These are phyloP conservation scores for Backusella australiensis DNA, from an alignment of 192 early-diverging fungal genomes.

Conservation along the genomic window DNA sequence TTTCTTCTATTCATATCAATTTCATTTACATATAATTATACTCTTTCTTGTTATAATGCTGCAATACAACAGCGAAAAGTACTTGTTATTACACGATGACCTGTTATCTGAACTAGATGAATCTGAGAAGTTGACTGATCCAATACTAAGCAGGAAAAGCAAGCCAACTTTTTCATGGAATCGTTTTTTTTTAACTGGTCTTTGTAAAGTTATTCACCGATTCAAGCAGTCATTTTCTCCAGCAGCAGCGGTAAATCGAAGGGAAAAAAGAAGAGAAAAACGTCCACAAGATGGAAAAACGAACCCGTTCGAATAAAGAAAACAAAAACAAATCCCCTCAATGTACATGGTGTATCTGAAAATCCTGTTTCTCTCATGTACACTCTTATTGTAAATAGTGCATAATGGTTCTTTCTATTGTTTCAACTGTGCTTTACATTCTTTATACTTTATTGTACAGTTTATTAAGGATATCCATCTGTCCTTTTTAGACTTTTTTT, in stretches of 20 bases:
- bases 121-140: neutral
- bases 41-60: neutral
- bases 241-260: neutral
- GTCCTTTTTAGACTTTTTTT: neutral
- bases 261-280: slow-evolving; percentile 6
- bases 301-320: neutral
- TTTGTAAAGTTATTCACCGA: neutral
- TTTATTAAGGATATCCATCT: neutral
- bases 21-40: neutral
- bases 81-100: neutral
- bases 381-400: neutral
- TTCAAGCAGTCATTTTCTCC: neutral
- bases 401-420: neutral
- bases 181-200: neutral
- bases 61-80: neutral
- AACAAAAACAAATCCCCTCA: neutral
- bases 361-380: neutral
- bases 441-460: neutral
- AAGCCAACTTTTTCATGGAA: neutral
- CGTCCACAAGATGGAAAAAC: slow-evolving; percentile 3
- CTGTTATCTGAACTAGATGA: neutral
- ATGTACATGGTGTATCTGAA: neutral
- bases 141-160: neutral
- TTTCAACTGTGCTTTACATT: neutral
- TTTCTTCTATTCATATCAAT: neutral